These are phyloP conservation scores for Hypoxylon cercidicola DNA, from an alignment of 495 filamentous ascomycete genomes.

Conservation along the genomic window DNA sequence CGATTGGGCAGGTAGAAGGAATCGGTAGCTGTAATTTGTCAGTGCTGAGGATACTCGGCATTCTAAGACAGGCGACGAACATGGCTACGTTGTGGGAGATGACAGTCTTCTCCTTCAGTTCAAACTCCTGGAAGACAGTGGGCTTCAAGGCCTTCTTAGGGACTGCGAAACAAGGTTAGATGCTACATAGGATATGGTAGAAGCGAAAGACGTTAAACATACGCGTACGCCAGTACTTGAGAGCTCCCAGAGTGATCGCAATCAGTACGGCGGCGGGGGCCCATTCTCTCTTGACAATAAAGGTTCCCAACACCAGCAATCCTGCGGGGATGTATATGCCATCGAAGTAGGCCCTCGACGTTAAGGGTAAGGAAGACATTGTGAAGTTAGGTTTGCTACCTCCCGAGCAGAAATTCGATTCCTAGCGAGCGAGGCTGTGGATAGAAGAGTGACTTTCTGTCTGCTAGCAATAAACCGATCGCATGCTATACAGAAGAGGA, in stretches of 20 bases:
- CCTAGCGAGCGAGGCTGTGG: constrained; percentile 17
- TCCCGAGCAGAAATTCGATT: constrained; percentile 13
- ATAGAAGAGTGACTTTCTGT: constrained; percentile 7
- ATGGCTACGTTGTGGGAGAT: constrained; percentile 98
- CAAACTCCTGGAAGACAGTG: constrained; percentile 86
- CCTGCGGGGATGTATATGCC: constrained; percentile 88
- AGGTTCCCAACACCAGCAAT: constrained; percentile 78
- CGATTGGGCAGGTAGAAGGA: constrained; percentile 77
- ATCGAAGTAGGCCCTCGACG: constrained; percentile 64
- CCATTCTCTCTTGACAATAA: constrained; percentile 82
- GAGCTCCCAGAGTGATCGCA: constrained; percentile 67
- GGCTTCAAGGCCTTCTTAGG: constrained; percentile 86
- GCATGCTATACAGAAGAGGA: constrained; percentile 17
- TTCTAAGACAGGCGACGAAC: constrained; percentile 46
- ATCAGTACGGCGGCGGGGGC: constrained; percentile 74
- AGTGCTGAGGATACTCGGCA: constrained; percentile 2
- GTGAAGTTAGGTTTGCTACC: constrained; percentile 13
- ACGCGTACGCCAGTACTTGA: constrained; percentile 72
- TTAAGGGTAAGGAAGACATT: constrained; percentile 36
- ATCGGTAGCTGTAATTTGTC: constrained; percentile 75
- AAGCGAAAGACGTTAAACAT: constrained; percentile 43
- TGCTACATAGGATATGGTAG: constrained; percentile 28
- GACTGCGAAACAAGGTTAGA: constrained; percentile 56
- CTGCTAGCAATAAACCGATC: constrained; percentile 18
- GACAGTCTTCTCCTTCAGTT: constrained; percentile 87